A percentile compares a stretch with the other conserved stretches of the same genome.
Conservation (phyloP, 768 basidiomycete genomes). For the Termitomyces sp. region DNA sequence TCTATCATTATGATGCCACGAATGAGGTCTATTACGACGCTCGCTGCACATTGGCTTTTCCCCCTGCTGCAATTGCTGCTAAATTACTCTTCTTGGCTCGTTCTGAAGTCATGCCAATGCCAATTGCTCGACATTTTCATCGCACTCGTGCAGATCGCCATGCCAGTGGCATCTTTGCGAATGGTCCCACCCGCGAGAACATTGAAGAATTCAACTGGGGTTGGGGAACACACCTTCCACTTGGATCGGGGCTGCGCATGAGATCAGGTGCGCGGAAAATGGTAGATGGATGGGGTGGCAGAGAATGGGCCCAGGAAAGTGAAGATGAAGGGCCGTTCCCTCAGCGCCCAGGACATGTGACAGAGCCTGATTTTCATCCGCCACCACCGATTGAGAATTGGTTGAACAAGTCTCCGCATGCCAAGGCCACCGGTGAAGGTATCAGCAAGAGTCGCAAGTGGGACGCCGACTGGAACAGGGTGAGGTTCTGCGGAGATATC, state of each 20-base stretch:
- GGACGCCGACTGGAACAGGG: conserved; percentile 52
- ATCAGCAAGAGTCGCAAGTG: conserved; percentile 29
- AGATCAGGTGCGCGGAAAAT: background rate
- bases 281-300: conserved; percentile 2
- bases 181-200: conserved; percentile 52
- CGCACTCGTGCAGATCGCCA: conserved; percentile 22
- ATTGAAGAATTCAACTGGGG: conserved; percentile 50
- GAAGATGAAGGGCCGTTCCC: conserved; percentile 1
- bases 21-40: conserved; percentile 27
- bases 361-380: background rate
- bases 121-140: conserved; percentile 34
- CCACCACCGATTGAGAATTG: conserved; percentile 5
- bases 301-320: background rate
- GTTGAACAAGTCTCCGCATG: conserved; percentile 17
- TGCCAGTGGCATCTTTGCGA: conserved; percentile 16
- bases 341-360: background rate
- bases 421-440: background rate
- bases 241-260: conserved; percentile 5
- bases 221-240: conserved; percentile 25
- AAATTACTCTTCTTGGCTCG: conserved; percentile 60
- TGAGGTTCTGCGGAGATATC: conserved; percentile 33
- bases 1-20: conserved; percentile 27
- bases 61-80: conserved; percentile 52
- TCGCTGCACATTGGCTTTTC: conserved; percentile 24
- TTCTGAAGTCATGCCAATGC: conserved; percentile 43